Conservation (phyloP, 2,329 filamentous ascomycete species). For the Pestalotiopsis sp. region DNA sequence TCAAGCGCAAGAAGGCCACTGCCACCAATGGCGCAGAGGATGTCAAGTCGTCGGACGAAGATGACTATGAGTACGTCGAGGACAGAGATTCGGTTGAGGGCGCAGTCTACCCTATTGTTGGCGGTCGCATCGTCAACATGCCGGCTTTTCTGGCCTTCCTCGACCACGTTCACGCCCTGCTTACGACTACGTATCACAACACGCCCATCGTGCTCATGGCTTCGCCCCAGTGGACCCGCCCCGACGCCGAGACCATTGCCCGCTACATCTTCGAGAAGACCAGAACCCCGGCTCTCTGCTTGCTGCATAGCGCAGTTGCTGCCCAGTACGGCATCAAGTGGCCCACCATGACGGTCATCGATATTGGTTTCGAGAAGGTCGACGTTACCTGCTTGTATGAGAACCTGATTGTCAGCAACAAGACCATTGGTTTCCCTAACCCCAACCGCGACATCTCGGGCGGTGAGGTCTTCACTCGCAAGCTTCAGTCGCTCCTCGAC, state of each 20-base stretch:
- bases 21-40: slow-evolving; percentile 26
- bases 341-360: slow-evolving; percentile 81
- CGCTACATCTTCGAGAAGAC: slow-evolving; percentile 98
- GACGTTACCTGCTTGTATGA: slow-evolving; percentile 91
- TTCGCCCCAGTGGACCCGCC: slow-evolving; percentile 86
- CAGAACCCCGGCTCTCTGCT: slow-evolving; percentile 86
- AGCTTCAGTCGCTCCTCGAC: slow-evolving; percentile 68
- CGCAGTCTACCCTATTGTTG: slow-evolving; percentile 76
- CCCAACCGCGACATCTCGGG: slow-evolving; percentile 62
- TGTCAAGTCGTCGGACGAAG: slow-evolving; percentile 51
- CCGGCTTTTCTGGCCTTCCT: slow-evolving; percentile 90
- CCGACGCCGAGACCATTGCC: slow-evolving; percentile 84
- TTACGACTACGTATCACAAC: slow-evolving; percentile 93
- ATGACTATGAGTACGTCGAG: slow-evolving; percentile 77
- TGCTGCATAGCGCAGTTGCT: slow-evolving; percentile 87
- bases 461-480: slow-evolving; percentile 82
- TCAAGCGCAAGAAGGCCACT: slow-evolving; percentile 57
- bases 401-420: slow-evolving; percentile 71
- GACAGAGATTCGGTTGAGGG: slow-evolving; percentile 86
- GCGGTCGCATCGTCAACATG: slow-evolving; percentile 88
- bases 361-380: slow-evolving; percentile 90
- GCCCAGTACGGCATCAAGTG: slow-evolving; percentile 80
- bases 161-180: slow-evolving; percentile 84
- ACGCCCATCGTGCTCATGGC: slow-evolving; percentile 90
- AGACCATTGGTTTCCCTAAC: slow-evolving; percentile 58